Base-by-base conservation (phyloP, 768 basidiomycete species). In the Chalciporus chontae region DNA sequence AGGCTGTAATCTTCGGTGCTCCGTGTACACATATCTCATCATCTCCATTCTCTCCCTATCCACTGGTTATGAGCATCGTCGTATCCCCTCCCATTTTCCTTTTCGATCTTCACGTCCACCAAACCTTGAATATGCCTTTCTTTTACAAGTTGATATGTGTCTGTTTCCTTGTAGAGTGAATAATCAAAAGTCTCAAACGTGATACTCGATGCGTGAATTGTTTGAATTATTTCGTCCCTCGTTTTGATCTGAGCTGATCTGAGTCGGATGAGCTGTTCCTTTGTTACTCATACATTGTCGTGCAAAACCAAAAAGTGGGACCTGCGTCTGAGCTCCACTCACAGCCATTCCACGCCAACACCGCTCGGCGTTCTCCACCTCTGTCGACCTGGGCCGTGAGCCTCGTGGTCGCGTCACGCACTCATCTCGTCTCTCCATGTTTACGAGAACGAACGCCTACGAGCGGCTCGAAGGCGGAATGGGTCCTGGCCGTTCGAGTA, bases 381-480 rank as follows among this genome's bases (percentile, higher is more conserved):
- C 68, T 47, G 48, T 69, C 41, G 56, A 68, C 56, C 55, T 59
- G 26, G 54, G 56, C 18, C 48, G 45, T 17, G 53, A 57, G 52
- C 52, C 61, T 54, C 61, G 67, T 58, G 63, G 54, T 51, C 61
- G 52, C 21, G 47, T 50, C 7, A 18, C 43, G 5, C 17, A 40
- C 29, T 49, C 47, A 21, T 39, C 52, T 15, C 40, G 48, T 45
- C 52, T 31, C 7, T 32, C 57, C 34, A 68, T 69, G 62, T 51
- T 58, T 36, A 18, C 70, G 8, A 67, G 73, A 32, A 75, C 61
- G 53, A 68, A 64, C 57, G 72, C 74, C 62, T 84, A 81, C 62
- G 81, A 83, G 49, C 77, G 81, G 24, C 74, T 84, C 34, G 83
- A 84, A 60, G 75, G 77, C 32, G 83, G 83, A 14, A 72, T 79